Conservation (phyloP, 768 basidiomycete genomes). For the Lactarius hatsudake region DNA sequence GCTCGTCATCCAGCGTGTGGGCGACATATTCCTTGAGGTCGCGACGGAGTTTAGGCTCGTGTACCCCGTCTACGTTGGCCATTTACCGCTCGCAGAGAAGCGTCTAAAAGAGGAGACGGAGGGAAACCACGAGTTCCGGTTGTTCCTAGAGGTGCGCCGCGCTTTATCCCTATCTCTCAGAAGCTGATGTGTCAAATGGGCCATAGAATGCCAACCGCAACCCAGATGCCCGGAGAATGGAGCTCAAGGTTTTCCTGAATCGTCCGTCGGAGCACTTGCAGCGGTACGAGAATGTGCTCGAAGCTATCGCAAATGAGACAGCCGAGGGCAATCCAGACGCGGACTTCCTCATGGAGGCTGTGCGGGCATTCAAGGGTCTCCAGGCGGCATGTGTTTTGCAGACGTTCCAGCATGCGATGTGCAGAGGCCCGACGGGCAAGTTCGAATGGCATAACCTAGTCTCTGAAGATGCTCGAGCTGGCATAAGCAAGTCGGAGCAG, state of each 20-base stretch:
- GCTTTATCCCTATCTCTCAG: background rate
- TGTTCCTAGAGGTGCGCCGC: constrained; percentile 75
- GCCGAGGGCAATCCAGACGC: constrained; percentile 75
- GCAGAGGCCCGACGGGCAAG: constrained; percentile 72
- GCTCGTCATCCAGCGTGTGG: constrained; percentile 79
- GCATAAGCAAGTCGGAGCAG: constrained; percentile 66
- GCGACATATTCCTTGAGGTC: constrained; percentile 84
- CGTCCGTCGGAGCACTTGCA: constrained; percentile 80
- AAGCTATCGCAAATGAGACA: constrained; percentile 84
- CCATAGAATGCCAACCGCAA: constrained; percentile 43
- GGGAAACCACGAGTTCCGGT: constrained; percentile 71
- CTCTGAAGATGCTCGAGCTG: constrained; percentile 56
- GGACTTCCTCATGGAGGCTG: constrained; percentile 81
- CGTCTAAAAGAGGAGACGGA: constrained; percentile 84
- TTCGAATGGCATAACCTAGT: constrained; percentile 93
- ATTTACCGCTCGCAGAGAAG: constrained; percentile 83
- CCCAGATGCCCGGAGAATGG: constrained; percentile 57
- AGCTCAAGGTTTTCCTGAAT: constrained; percentile 76
- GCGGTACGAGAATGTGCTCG: constrained; percentile 79
- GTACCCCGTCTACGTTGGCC: constrained; percentile 84
- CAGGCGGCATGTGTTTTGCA: constrained; percentile 78
- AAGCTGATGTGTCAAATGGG: background rate
- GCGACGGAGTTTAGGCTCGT: constrained; percentile 84
- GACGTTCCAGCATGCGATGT: constrained; percentile 90
- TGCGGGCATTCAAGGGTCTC: constrained; percentile 77